Evolutionary conservation across 1,284 basidiomycete species (phyloP).

Genomic region (Trametes versicolor): DNA sequence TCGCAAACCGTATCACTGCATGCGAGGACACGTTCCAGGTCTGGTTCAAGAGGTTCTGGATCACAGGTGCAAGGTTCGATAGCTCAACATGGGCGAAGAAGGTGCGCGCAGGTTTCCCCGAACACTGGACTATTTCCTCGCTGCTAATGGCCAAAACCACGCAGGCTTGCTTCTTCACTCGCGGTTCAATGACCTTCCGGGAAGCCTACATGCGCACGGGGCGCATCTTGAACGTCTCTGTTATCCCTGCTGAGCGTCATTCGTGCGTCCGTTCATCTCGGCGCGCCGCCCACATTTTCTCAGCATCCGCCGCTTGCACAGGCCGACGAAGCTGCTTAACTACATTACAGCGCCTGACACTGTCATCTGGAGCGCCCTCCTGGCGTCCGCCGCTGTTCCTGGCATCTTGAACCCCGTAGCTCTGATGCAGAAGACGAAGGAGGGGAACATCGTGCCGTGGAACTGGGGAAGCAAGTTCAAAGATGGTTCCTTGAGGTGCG

Average conservation of each 20-base stretch:
- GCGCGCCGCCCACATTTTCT: not conserved
- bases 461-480: conserved; percentile 95
- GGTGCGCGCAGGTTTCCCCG: conserved; percentile 50
- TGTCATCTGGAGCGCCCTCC: conserved; percentile 79
- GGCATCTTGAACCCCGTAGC: conserved; percentile 91
- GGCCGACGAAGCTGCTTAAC: conserved; percentile 95
- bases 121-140: not conserved
- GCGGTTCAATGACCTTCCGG: conserved; percentile 94
- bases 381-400: conserved; percentile 88
- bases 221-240: conserved; percentile 93
- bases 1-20: conserved; percentile 91
- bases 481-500: conserved; percentile 86
- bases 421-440: conserved; percentile 91
- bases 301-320: conserved; percentile 42
- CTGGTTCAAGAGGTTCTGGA: conserved; percentile 86
- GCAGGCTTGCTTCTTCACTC: conserved; percentile 86
- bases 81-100: conserved; percentile 92
- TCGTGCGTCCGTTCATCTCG: conserved; percentile 62
- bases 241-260: conserved; percentile 94
- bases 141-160: conserved; percentile 36
- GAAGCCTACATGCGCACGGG: conserved; percentile 97
- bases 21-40: conserved; percentile 86
- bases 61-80: conserved; percentile 95
- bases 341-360: conserved; percentile 96
- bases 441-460: conserved; percentile 90